A percentile compares a stretch with the other conserved stretches of the same genome.
phyloP scores from a whole-genome alignment of 352 stramenopile species.

The Ophiocytium majus region DNA sequence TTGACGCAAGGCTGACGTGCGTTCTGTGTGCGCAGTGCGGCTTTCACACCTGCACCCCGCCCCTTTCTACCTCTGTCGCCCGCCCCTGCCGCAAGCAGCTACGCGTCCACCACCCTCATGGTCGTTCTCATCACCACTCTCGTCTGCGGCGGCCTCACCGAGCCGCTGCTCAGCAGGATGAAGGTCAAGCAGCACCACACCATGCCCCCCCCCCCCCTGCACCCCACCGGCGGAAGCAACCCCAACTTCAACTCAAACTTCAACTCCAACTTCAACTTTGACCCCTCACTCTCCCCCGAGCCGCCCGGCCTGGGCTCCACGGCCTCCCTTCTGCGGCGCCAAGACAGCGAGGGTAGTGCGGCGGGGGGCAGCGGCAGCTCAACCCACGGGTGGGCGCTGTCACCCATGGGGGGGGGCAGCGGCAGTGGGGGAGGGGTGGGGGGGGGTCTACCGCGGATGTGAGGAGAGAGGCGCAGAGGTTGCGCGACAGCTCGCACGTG shows the following conservation, averaged over 20 bases:
- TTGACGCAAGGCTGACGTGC: too few relatives aligned
- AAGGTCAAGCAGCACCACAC: background rate
- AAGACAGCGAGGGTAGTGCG: background rate
- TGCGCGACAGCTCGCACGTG: too few relatives aligned
- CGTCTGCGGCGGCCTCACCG: slow-evolving; percentile 84
- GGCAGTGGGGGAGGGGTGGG: background rate
- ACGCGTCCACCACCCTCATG: slow-evolving; percentile 71
- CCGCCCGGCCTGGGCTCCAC: background rate
- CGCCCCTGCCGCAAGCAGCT: too few relatives aligned
- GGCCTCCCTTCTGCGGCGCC: background rate
- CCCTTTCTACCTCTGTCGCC: background rate
- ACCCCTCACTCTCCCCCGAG: background rate
- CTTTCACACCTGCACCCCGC: background rate
- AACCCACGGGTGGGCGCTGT: too few relatives aligned
- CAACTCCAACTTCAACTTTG: background rate
- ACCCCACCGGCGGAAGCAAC: too few relatives aligned
- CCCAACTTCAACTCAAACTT: background rate
- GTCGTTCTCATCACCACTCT: slow-evolving; percentile 95
- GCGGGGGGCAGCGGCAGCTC: background rate
- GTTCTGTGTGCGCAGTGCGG: background rate
- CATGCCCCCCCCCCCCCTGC: background rate
- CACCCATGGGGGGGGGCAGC: background rate
- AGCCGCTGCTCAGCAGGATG: slow-evolving; percentile 67
- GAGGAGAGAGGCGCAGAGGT: too few relatives aligned
- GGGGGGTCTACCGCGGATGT: too few relatives aligned